Conservation (phyloP, 1,284 basidiomycete species). For the Clitocybe nebularis region DNA sequence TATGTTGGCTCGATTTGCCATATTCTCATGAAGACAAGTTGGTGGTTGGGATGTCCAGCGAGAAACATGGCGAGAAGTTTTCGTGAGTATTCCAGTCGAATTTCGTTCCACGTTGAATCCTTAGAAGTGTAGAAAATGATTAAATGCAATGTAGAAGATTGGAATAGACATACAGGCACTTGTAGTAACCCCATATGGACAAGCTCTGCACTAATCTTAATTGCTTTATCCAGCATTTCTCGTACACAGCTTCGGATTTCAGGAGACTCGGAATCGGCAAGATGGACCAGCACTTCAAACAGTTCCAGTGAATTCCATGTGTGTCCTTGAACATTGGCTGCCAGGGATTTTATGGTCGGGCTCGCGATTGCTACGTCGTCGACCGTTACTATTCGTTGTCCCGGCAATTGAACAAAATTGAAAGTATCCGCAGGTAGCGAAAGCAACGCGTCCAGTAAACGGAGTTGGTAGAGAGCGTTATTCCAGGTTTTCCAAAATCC, state of each 20-base stretch:
- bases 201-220: slow-evolving; percentile 90
- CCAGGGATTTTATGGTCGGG: slow-evolving; percentile 82
- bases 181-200: slow-evolving; percentile 93
- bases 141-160: not conserved
- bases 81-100: slow-evolving; percentile 82
- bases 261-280: slow-evolving; percentile 65
- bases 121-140: no score
- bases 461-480: slow-evolving; percentile 84
- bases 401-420: slow-evolving; percentile 84
- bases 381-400: slow-evolving; percentile 76
- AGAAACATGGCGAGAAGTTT: slow-evolving; percentile 91
- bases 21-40: slow-evolving; percentile 94
- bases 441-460: slow-evolving; percentile 83
- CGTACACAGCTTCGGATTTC: slow-evolving; percentile 75
- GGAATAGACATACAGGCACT: slow-evolving; percentile 64
- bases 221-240: slow-evolving; percentile 89
- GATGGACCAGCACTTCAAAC: slow-evolving; percentile 82
- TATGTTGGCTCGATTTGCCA: slow-evolving; percentile 89
- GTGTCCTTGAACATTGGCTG: slow-evolving; percentile 83
- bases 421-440: slow-evolving; percentile 88
- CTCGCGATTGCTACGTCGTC: slow-evolving; percentile 82
- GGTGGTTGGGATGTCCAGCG: slow-evolving; percentile 88
- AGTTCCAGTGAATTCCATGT: slow-evolving; percentile 95
- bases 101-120: slow-evolving; percentile 84
- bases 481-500: slow-evolving; percentile 85